Conservation (phyloP, 2,329 filamentous ascomycete genomes). For the Colletotrichum abscissum region DNA sequence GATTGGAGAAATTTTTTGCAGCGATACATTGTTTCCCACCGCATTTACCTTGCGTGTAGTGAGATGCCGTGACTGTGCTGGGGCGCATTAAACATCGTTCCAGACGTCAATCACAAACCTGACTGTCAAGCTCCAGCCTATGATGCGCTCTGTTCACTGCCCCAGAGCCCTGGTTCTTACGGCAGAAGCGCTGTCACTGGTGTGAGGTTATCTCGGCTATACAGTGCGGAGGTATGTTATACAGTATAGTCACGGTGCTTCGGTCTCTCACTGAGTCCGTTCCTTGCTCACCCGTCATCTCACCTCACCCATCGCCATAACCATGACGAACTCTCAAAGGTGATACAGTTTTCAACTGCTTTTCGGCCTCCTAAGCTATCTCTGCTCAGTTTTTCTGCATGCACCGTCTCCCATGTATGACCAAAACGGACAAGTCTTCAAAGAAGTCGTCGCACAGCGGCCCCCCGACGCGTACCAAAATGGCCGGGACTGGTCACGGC, state of each 20-base stretch:
- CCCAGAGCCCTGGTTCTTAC: too few relatives aligned
- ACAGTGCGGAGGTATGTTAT: background rate
- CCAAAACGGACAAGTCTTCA: slow-evolving; percentile 48
- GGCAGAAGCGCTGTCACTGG: too few relatives aligned
- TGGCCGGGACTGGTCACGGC: slow-evolving; percentile 49
- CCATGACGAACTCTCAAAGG: background rate
- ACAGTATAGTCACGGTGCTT: slow-evolving; percentile 1
- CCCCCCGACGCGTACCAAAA: slow-evolving; percentile 37
- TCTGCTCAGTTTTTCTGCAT: background rate
- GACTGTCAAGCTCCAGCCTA: background rate
- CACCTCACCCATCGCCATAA: background rate
- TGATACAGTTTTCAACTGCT: background rate
- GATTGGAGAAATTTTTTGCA: slow-evolving; percentile 48
- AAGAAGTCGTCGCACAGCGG: slow-evolving; percentile 49
- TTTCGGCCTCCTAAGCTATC: background rate
- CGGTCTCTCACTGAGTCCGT: background rate
- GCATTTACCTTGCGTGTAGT: background rate
- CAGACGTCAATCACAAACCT: background rate
- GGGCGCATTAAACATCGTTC: background rate
- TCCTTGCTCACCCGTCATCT: background rate
- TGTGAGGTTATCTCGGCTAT: background rate
- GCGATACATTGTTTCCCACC: slow-evolving; percentile 41
- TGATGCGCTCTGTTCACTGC: background rate
- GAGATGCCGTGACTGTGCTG: background rate
- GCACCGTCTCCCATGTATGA: slow-evolving; percentile 45